Percentiles rank a stretch among this genome's conserved stretches.
These are phyloP conservation scores for Colletotrichum agaves DNA, from an alignment of 2,329 filamentous ascomycete genomes.

Conservation along the genomic window DNA sequence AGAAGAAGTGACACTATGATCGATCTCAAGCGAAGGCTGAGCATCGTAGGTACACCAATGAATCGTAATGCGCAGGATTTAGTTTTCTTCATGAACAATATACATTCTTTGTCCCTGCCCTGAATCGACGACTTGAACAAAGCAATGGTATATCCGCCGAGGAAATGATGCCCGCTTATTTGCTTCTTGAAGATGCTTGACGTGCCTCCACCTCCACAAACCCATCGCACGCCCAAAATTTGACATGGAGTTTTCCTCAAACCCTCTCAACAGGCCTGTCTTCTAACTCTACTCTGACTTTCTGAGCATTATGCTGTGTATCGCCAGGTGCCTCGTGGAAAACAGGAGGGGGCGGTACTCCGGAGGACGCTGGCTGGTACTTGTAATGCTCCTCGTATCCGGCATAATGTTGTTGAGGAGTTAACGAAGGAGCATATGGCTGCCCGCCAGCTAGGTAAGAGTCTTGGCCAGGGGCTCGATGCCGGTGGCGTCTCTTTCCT, in stretches of 20 bases:
- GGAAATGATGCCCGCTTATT: no score
- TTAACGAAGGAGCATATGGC: neutral
- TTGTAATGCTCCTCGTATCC: neutral
- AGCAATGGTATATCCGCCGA: neutral
- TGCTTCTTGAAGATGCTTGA: neutral
- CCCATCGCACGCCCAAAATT: neutral
- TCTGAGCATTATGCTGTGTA: neutral
- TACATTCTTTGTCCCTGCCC: neutral
- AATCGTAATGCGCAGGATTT: no score
- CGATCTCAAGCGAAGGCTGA: no score
- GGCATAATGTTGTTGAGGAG: neutral
- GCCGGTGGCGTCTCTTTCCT: neutral
- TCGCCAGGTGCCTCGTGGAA: slow-evolving; percentile 2
- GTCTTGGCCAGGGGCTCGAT: neutral
- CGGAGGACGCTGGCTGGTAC: neutral
- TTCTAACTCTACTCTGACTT: neutral
- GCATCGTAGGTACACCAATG: no score
- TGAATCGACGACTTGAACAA: neutral
- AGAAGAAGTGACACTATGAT: no score
- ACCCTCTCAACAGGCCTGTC: neutral
- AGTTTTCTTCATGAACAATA: no score
- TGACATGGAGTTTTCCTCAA: neutral
- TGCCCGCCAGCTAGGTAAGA: neutral
- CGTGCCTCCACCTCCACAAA: neutral
- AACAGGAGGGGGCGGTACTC: neutral